phyloP scores from a whole-genome alignment of 345 rosid species.

The Psidium friedrichsthalianum region DNA sequence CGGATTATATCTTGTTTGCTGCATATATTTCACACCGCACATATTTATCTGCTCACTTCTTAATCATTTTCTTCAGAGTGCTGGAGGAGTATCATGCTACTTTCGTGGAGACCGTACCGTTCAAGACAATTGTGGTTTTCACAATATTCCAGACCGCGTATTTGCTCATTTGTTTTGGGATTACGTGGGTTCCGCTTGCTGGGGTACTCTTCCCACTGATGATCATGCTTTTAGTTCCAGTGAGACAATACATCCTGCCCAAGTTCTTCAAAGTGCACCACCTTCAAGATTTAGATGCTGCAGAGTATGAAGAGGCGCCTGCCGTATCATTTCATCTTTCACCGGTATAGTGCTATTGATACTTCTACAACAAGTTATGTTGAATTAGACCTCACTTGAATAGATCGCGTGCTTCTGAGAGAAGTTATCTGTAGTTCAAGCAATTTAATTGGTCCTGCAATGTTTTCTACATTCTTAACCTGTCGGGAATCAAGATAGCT shows the following conservation, averaged over 20 bases:
- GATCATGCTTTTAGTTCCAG: conserved; percentile 90
- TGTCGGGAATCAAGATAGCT: background rate
- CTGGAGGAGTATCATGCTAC: conserved; percentile 68
- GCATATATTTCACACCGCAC: background rate
- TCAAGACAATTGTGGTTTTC: conserved; percentile 59
- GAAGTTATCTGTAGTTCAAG: background rate
- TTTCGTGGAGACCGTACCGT: conserved; percentile 84
- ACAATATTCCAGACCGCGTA: conserved; percentile 74
- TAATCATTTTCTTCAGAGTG: conserved; percentile 32
- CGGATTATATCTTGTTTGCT: background rate
- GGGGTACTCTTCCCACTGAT: conserved; percentile 84
- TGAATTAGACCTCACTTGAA: background rate
- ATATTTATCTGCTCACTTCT: background rate
- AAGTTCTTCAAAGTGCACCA: conserved; percentile 79
- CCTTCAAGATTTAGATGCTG: conserved; percentile 89
- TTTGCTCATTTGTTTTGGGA: conserved; percentile 74
- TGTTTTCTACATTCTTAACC: background rate
- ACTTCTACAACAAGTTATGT: background rate
- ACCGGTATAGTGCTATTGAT: conserved; percentile 24
- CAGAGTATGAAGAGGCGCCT: conserved; percentile 87
- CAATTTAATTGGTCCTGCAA: background rate
- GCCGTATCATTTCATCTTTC: conserved; percentile 58
- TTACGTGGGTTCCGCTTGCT: conserved; percentile 90
- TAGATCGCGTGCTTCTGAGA: background rate
- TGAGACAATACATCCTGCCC: conserved; percentile 73